phyloP scores from a whole-genome alignment of 2,329 filamentous ascomycete species.

The Elsinoe fawcettii region DNA sequence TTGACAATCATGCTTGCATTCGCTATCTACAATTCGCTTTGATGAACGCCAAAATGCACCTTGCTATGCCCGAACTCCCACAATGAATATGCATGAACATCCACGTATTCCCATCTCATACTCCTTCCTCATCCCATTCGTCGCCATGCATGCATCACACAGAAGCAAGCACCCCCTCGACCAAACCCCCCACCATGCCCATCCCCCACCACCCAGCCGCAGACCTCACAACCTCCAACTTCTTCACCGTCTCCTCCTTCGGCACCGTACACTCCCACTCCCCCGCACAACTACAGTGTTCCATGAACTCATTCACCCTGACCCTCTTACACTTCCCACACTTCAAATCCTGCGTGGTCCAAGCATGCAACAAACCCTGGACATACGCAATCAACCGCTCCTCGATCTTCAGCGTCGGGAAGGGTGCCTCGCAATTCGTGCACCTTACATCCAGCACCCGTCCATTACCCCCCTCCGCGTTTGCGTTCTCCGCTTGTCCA shows the following conservation, averaged over 20 bases:
- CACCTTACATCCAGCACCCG: constrained; percentile 43
- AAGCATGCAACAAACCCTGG: constrained; percentile 66
- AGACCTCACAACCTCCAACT: constrained; percentile 60
- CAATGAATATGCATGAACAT: background rate
- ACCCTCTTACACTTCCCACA: constrained; percentile 63
- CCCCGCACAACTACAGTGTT: constrained; percentile 90
- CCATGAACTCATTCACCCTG: constrained; percentile 86
- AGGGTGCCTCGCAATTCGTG: constrained; percentile 64
- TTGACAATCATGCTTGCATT: background rate
- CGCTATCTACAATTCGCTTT: background rate
- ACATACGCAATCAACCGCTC: constrained; percentile 72
- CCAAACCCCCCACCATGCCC: constrained; percentile 70
- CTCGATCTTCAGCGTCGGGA: constrained; percentile 73
- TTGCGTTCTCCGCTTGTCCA: constrained; percentile 19
- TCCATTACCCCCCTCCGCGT: background rate
- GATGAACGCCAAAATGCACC: background rate
- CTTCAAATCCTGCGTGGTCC: constrained; percentile 84
- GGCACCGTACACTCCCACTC: constrained; percentile 69
- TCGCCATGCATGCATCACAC: background rate
- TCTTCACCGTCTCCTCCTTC: constrained; percentile 56
- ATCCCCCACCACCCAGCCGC: constrained; percentile 75
- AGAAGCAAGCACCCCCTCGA: constrained; percentile 30
- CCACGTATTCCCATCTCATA: background rate
- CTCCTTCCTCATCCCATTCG: background rate
- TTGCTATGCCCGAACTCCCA: background rate